A percentile compares a stretch with the other conserved stretches of the same genome.
These are phyloP conservation scores for Gracilaria domingensis DNA, from an alignment of 23 red algal genomes.

Conservation along the genomic window DNA sequence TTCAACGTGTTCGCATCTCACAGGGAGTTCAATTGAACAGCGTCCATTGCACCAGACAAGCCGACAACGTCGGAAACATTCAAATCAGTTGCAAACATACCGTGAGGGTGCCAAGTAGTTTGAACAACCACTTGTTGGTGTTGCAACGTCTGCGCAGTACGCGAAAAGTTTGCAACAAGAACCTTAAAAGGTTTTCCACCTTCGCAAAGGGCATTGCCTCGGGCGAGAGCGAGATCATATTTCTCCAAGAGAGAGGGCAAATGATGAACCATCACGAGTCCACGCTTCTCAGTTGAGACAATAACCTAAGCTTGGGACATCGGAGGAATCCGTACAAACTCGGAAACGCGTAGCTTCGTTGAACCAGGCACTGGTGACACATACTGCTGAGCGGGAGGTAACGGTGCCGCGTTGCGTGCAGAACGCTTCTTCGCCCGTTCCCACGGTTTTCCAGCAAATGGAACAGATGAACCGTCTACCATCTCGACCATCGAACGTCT, in stretches of 20 bases:
- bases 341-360: neutral
- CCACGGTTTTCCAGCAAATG: no score
- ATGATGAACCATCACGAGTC: conserved; percentile 14
- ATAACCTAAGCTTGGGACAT: conserved; percentile 7
- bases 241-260: conserved; percentile 11
- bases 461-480: no score
- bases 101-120: conserved; percentile 2
- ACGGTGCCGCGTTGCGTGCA: neutral
- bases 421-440: neutral
- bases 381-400: neutral
- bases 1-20: no score
- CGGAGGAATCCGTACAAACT: conserved; percentile 22
- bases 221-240: neutral
- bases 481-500: no score
- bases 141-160: neutral
- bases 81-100: neutral
- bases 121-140: neutral
- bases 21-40: no score
- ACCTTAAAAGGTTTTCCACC: neutral
- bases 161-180: conserved; percentile 35
- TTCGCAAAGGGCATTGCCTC: conserved; percentile 10
- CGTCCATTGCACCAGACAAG: no score
- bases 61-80: no score
- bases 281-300: neutral
- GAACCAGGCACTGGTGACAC: neutral